Evolutionary conservation across 1,284 basidiomycete species (phyloP), one percentile per base, ranked within the genome.

Genomic region (Caloboletus firmus): DNA sequence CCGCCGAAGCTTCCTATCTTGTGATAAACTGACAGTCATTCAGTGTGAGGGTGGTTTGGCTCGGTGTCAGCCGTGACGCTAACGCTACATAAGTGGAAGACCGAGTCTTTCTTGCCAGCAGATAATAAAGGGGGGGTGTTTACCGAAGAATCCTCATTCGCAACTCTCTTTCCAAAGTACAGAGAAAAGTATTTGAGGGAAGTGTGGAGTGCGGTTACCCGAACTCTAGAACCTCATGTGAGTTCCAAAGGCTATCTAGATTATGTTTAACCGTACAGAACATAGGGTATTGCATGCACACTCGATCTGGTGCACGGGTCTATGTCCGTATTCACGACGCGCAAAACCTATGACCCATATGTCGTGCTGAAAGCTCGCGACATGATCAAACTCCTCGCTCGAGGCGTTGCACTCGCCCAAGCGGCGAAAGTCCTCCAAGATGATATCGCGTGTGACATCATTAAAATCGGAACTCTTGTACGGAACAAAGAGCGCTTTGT

Each of bases 91-190:
- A 42, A 93, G 89, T 98, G 96, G 96, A 93, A 92, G 74, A 76
- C 97, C 40, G 89, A 95, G 20, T 72, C 85, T 17, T 96, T 98
- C 74, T 73, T 79, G 51, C 75, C 80, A 4, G 75, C 74, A 20
- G 91, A 96, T 70, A 94, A 93, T 72, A 88, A 87, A 63, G 84
- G 79, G 8, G 87, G 88, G 0, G 82, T 94, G 1, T 94, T 99
- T 73, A 81, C 87, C 5, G 95, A 99, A 72, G 97, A 99, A 76
- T 95, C 93, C 9, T 95, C 92, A 0, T 99, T 99, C 66, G 95
- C 97, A 4, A 97, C 97, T 0, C 84, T 99, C 9, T 99, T 99
- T 73, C 97, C 97, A 30, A 99, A 98, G 74, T 99, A 99, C 70
- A 85, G 97, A 54, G 96, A 99, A 82, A 93, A 91, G 62, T 98